Base-by-base conservation (phyloP, 2,329 filamentous ascomycete genomes). In the Neopestalotiopsis sp. region DNA sequence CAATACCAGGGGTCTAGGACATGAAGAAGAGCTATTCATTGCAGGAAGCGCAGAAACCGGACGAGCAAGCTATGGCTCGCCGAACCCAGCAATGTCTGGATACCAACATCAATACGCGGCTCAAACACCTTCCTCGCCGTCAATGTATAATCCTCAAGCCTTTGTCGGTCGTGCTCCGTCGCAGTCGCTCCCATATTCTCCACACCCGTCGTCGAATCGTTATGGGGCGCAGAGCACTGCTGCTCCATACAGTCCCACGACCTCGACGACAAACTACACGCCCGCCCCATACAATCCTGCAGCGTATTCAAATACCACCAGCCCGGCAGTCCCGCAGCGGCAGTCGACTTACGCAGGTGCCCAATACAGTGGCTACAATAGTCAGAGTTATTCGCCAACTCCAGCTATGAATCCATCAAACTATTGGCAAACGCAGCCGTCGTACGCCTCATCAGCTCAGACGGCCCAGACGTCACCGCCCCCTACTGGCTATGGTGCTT, bases 131-230 rank as follows among this genome's bases (percentile, higher is more conserved):
- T 79, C 85, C 28, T 83, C 85, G 7, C 81, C 84, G 17, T 81
- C 84, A 28, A 79, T 87, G 58, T 95, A 95, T 80, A 95, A 95
- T 76, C 92, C 93, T 1, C 88, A 92, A 77, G 83, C 86, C 49
- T 95, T 89, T 77, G 83, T 81, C 45, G 57, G 58, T 67, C 83
- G 87, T 67, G 84, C 87, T 42, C 86, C 87, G 69, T 88, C 87
- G 30, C 83, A 83, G n/a, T 81, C 81, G 57, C 73, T 87, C 34
- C 85, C 86, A 12, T 86, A 87, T 71, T 85, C 84, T 68, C 84
- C 82, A 70, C 82, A 81, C 71, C 80, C 81, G 32, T 71, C 77
- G 12, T 73, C 78, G 61, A 81, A 64, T 42, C 63, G 65, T 49
- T 68, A 70, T 57, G 53, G 67, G 34, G 62, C 69, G 24, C 69